A percentile compares a stretch with the other conserved stretches of the same genome.
Evolutionary conservation across 192 early-diverging fungal species (phyloP).

Genomic region (Blastocladiella britannica): DNA sequence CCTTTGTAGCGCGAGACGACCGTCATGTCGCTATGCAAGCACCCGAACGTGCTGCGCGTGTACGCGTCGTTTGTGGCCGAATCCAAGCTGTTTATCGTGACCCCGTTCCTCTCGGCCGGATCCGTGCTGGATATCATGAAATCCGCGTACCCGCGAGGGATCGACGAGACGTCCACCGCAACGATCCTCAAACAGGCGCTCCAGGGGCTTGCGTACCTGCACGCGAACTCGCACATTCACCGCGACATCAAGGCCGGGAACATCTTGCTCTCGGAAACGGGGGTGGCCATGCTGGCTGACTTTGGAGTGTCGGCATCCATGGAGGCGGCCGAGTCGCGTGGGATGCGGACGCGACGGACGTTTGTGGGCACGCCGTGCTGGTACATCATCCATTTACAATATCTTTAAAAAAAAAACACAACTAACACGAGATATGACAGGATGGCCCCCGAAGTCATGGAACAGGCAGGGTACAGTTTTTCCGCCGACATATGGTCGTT

Average conservation of each 20-base stretch:
- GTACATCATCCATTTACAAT: neutral
- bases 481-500: slow-evolving; percentile 86
- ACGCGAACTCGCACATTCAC: slow-evolving; percentile 45
- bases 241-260: slow-evolving; percentile 55
- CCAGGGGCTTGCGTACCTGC: slow-evolving; percentile 41
- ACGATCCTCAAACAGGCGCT: slow-evolving; percentile 59
- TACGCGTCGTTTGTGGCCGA: slow-evolving; percentile 66
- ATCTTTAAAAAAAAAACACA: slow-evolving; percentile 1
- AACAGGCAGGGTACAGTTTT: slow-evolving; percentile 69
- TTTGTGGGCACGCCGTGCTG: slow-evolving; percentile 45
- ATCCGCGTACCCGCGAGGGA: slow-evolving; percentile 54
- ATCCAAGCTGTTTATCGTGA: slow-evolving; percentile 62
- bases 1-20: slow-evolving; percentile 52
- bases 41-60: slow-evolving; percentile 62
- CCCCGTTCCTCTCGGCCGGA: slow-evolving; percentile 54
- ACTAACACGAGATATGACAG: slow-evolving; percentile 7
- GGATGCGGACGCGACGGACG: slow-evolving; percentile 37
- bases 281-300: slow-evolving; percentile 30
- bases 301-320: slow-evolving; percentile 49
- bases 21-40: slow-evolving; percentile 70
- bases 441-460: slow-evolving; percentile 76
- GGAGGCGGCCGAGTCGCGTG: slow-evolving; percentile 37
- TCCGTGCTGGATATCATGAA: slow-evolving; percentile 82
- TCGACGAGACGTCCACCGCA: slow-evolving; percentile 58
- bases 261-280: slow-evolving; percentile 26